phyloP scores from a whole-genome alignment of 2,329 filamentous ascomycete genomes.

The Fusarium sp. region DNA sequence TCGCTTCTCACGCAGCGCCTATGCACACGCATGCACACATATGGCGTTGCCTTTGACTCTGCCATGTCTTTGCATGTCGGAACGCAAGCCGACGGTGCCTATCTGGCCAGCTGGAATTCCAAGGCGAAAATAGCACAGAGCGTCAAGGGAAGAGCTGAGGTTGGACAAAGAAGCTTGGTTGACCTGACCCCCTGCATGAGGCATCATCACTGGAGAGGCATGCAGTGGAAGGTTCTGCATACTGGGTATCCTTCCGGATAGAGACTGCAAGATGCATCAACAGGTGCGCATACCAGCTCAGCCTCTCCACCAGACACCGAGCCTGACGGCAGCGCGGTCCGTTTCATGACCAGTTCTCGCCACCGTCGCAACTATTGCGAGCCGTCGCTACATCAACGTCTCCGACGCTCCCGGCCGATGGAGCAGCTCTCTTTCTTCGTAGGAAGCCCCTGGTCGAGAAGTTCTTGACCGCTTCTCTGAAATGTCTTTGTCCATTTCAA shows the following conservation, averaged over 20 bases:
- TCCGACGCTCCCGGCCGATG: not conserved
- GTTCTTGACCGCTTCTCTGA: conserved; percentile 24
- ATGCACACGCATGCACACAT: not conserved
- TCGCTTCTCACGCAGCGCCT: not conserved
- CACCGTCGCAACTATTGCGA: not conserved
- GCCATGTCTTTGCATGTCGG: not conserved
- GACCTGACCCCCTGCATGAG: not conserved
- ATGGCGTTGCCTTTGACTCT: not conserved
- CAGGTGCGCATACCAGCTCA: not conserved
- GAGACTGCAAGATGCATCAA: not conserved
- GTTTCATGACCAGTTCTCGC: conserved; percentile 29
- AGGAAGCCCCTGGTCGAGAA: not conserved
- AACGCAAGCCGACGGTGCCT: not conserved
- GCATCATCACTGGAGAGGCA: not conserved
- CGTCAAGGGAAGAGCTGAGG: not conserved
- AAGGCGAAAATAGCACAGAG: not conserved
- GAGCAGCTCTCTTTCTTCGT: not conserved
- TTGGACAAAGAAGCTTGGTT: not conserved
- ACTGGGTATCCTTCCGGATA: not conserved
- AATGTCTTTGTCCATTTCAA: not conserved
- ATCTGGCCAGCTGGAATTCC: not conserved
- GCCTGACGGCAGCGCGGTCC: conserved; percentile 28
- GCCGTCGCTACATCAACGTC: conserved; percentile 6
- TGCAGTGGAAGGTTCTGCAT: not conserved
- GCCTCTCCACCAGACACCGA: not conserved